Evolutionary conservation across 805 yeast species (phyloP).

Genomic region (Teunomyces tritomae): DNA sequence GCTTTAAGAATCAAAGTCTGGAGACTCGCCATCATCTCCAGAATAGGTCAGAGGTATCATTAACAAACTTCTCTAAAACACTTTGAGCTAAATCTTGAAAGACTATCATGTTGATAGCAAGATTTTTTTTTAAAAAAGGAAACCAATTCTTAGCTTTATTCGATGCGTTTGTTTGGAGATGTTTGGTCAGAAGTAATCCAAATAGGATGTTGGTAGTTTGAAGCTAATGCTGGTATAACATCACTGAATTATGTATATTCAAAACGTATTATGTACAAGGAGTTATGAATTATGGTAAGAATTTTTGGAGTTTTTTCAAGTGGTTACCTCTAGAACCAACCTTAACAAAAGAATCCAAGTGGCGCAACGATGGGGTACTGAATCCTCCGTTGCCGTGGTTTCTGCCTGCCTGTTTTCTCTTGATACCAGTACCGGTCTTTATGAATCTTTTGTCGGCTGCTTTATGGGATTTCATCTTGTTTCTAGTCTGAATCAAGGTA

Average conservation of each 20-base stretch:
- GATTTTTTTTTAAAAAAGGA: too few species aligned
- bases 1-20: too few species aligned
- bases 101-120: too few species aligned
- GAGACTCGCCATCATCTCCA: too few species aligned
- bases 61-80: too few species aligned
- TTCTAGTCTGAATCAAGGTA: conserved; percentile 37
- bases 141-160: too few species aligned
- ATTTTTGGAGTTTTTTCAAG: conserved; percentile 54
- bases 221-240: not conserved
- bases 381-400: conserved; percentile 93
- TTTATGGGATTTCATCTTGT: conserved; percentile 72
- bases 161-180: too few species aligned
- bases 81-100: too few species aligned
- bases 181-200: too few species aligned
- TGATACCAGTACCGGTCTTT: conserved; percentile 63
- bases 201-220: too few species aligned
- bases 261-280: conserved; percentile 5
- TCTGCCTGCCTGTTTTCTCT: conserved; percentile 68
- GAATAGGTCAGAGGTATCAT: too few species aligned
- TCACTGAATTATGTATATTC: not conserved
- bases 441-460: conserved; percentile 87
- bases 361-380: conserved; percentile 58
- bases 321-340: conserved; percentile 55
- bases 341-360: conserved; percentile 56
- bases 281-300: conserved; percentile 31